phyloP scores from a whole-genome alignment of 768 basidiomycete species.

The Kwoniella bestiolae region DNA sequence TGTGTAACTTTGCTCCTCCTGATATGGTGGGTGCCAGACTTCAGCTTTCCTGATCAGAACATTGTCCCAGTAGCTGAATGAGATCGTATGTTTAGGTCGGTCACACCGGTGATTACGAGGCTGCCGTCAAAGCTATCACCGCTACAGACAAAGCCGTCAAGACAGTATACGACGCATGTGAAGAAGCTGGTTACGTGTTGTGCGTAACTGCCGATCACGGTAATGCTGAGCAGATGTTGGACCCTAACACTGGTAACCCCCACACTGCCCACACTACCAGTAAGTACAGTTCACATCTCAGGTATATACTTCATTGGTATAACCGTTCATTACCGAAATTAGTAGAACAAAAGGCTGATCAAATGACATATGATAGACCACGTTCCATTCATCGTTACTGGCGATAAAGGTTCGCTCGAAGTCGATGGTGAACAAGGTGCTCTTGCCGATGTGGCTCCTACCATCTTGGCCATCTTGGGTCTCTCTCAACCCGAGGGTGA shows the following conservation, averaged over 20 bases:
- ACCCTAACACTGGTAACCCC: conserved; percentile 78
- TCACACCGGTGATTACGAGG: conserved; percentile 89
- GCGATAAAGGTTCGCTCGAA: conserved; percentile 64
- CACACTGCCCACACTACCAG: conserved; percentile 66
- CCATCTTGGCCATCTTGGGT: conserved; percentile 77
- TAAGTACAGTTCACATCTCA: conserved; percentile 31
- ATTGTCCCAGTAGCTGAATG: conserved; percentile 1
- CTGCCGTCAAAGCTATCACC: conserved; percentile 83
- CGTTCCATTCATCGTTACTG: conserved; percentile 86
- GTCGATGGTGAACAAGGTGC: conserved; percentile 69
- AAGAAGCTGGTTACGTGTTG: conserved; percentile 82
- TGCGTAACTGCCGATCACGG: conserved; percentile 92
- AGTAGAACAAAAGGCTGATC: too few species aligned
- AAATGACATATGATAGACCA: conserved; percentile 61
- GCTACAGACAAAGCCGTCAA: conserved; percentile 90
- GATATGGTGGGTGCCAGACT: conserved; percentile 73
- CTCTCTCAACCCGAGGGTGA: conserved; percentile 71
- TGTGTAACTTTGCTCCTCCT: conserved; percentile 97
- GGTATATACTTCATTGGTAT: too few species aligned
- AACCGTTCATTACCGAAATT: too few species aligned
- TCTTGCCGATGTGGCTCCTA: conserved; percentile 88
- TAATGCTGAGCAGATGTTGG: conserved; percentile 93
- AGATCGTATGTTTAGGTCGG: conserved; percentile 66
- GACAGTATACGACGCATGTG: conserved; percentile 80
- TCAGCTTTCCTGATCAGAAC: too few species aligned